Percentiles rank a stretch among this genome's conserved stretches.
Conservation (phyloP, 257 asterid species). For the Striga asiatica region DNA sequence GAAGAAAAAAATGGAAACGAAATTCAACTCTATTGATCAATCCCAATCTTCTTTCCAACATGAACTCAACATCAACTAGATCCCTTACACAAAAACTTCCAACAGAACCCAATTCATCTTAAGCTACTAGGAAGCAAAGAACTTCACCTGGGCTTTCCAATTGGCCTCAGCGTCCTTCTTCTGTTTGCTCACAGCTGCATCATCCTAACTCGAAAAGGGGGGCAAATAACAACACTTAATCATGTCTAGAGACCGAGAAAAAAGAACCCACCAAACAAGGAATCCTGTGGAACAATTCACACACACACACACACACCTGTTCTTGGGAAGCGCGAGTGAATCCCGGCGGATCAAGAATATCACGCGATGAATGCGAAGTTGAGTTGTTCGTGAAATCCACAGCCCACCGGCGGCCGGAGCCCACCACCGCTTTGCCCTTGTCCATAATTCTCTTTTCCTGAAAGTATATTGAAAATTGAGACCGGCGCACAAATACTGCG, state of each 20-base stretch:
- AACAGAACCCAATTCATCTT: conserved; percentile 2
- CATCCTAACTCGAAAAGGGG: conserved; percentile 41
- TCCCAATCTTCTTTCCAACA: too few relatives aligned
- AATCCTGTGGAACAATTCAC: not conserved
- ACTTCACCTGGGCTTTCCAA: conserved; percentile 69
- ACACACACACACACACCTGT: conserved; percentile 57
- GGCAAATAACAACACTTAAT: not conserved
- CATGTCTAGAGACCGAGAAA: too few relatives aligned
- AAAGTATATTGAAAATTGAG: too few relatives aligned
- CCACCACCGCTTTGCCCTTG: conserved; percentile 72
- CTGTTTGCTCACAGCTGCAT: conserved; percentile 60
- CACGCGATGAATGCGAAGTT: conserved; percentile 65
- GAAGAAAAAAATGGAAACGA: too few relatives aligned
- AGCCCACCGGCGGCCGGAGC: conserved; percentile 87
- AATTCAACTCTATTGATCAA: too few relatives aligned
- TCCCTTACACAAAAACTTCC: not conserved
- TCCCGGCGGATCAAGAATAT: conserved; percentile 80
- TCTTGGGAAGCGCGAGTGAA: conserved; percentile 70
- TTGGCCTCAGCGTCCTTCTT: conserved; percentile 91
- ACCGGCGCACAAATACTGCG: too few relatives aligned
- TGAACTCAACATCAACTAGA: not conserved
- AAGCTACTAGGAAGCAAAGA: not conserved
- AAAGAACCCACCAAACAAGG: not conserved
- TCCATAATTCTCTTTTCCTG: conserved; percentile 41
- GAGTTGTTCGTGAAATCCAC: conserved; percentile 74